phyloP scores from a whole-genome alignment of 2,329 filamentous ascomycete genomes.

The Dactylellina parvicollis region DNA sequence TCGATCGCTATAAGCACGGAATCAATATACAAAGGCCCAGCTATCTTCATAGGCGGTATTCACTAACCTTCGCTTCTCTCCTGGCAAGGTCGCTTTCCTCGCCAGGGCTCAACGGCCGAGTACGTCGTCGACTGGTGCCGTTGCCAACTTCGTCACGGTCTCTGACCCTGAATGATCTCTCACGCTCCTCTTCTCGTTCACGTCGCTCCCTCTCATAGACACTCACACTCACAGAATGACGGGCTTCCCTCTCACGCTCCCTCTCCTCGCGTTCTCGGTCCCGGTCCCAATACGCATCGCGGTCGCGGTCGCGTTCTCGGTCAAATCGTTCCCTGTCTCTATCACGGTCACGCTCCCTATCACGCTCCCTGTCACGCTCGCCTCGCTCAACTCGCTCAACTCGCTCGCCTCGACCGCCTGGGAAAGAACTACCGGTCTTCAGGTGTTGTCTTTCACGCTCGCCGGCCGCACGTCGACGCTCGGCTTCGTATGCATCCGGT shows the following conservation, averaged over 20 bases:
- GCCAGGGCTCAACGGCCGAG: slow-evolving; percentile 76
- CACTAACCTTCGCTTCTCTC: slow-evolving; percentile 72
- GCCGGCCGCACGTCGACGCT: slow-evolving; percentile 90
- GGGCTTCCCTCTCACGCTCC: slow-evolving; percentile 62
- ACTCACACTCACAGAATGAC: slow-evolving; percentile 70
- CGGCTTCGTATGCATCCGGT: slow-evolving; percentile 91
- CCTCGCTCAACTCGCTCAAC: slow-evolving; percentile 13
- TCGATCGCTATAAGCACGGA: slow-evolving; percentile 31
- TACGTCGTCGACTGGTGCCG: slow-evolving; percentile 67
- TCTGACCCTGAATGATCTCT: slow-evolving; percentile 81
- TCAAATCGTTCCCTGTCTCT: slow-evolving; percentile 61
- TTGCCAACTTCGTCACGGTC: slow-evolving; percentile 91
- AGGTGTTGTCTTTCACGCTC: slow-evolving; percentile 94
- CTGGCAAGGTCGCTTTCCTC: slow-evolving; percentile 80
- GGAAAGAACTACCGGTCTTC: slow-evolving; percentile 67
- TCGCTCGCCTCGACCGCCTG: slow-evolving; percentile 29
- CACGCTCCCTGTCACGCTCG: slow-evolving; percentile 56
- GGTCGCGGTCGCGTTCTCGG: slow-evolving; percentile 64
- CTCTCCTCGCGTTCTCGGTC: slow-evolving; percentile 60
- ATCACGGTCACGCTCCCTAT: slow-evolving; percentile 68
- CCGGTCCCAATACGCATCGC: slow-evolving; percentile 68
- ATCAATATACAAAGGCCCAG: not conserved
- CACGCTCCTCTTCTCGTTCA: slow-evolving; percentile 88
- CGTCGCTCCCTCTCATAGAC: slow-evolving; percentile 86
- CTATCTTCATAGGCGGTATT: not conserved